A percentile compares a stretch with the other conserved stretches of the same genome.
phyloP scores from a whole-genome alignment of 2,329 filamentous ascomycete genomes.

The Tolypocladium pustulatum region DNA sequence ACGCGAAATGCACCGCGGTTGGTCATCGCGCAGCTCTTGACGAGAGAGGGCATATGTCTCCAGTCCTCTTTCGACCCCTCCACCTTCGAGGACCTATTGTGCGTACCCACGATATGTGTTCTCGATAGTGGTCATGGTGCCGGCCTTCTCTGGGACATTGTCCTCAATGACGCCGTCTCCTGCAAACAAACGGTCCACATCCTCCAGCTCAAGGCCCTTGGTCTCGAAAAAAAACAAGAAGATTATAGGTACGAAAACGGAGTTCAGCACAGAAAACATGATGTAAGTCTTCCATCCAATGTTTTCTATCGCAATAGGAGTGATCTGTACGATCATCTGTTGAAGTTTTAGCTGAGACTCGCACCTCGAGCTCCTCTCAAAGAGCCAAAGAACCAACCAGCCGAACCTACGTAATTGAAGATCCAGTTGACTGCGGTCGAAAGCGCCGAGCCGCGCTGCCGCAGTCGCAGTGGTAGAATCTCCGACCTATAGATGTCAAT shows the following conservation, averaged over 20 bases:
- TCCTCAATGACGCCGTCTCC: slow-evolving; percentile 9
- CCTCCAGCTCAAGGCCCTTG: slow-evolving; percentile 28
- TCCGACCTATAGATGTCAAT: slow-evolving; percentile 13
- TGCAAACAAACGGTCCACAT: slow-evolving; percentile 22
- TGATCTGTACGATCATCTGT: slow-evolving; percentile 7
- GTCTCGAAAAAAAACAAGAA: slow-evolving; percentile 19
- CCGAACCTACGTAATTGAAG: slow-evolving; percentile 18
- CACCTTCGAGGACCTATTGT: not conserved
- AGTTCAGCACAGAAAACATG: slow-evolving; percentile 17
- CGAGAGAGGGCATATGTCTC: not conserved
- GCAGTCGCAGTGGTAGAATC: slow-evolving; percentile 18
- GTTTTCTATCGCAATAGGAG: slow-evolving; percentile 10
- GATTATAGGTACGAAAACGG: slow-evolving; percentile 15
- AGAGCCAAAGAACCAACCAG: not conserved
- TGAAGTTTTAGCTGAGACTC: not conserved
- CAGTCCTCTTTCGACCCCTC: not conserved
- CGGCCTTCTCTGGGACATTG: not conserved
- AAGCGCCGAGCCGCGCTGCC: slow-evolving; percentile 20
- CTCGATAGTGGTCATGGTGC: not conserved
- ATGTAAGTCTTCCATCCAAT: slow-evolving; percentile 17
- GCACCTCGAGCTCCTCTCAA: not conserved
- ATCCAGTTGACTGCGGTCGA: slow-evolving; percentile 23
- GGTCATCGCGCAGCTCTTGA: not conserved
- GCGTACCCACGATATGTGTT: not conserved
- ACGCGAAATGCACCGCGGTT: no score